Conservation (phyloP, 495 filamentous ascomycete genomes). For the Talaromyces wortmannii region DNA sequence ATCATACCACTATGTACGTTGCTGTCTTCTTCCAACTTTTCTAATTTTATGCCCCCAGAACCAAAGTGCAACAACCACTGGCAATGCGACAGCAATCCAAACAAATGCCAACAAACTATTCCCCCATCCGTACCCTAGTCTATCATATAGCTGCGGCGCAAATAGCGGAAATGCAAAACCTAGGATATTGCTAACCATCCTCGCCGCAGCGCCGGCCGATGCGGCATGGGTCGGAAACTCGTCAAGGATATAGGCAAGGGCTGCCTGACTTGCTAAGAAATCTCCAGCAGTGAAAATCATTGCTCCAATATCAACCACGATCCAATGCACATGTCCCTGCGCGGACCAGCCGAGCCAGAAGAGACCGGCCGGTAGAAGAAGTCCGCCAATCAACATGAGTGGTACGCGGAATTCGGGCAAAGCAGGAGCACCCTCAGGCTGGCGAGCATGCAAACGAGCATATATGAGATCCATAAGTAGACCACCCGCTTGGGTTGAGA, state of each 20-base stretch:
- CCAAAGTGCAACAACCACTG: constrained; percentile 31
- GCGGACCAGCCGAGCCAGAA: constrained; percentile 59
- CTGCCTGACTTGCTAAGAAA: constrained; percentile 53
- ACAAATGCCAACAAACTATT: constrained; percentile 42
- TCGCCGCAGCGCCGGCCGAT: constrained; percentile 52
- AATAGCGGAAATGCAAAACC: constrained; percentile 67
- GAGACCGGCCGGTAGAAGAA: constrained; percentile 51
- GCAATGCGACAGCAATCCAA: constrained; percentile 36
- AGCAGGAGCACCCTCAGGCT: constrained; percentile 38
- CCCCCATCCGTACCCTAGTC: constrained; percentile 44
- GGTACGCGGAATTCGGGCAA: constrained; percentile 56
- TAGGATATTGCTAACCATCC: constrained; percentile 51
- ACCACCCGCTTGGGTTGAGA: constrained; percentile 47
- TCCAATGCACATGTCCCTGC: constrained; percentile 50
- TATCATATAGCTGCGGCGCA: constrained; percentile 46
- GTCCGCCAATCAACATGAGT: constrained; percentile 45
- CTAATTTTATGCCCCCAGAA: constrained; percentile 32
- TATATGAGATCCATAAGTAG: constrained; percentile 30
- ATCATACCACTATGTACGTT: no score
- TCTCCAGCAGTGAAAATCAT: constrained; percentile 44
- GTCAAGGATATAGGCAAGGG: constrained; percentile 59
- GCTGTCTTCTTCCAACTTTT: background rate
- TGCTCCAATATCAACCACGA: constrained; percentile 57
- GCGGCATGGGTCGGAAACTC: constrained; percentile 59
- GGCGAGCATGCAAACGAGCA: constrained; percentile 42